Evolutionary conservation across 495 filamentous ascomycete species (phyloP).

Genomic region (Trichoderma gamsii): DNA sequence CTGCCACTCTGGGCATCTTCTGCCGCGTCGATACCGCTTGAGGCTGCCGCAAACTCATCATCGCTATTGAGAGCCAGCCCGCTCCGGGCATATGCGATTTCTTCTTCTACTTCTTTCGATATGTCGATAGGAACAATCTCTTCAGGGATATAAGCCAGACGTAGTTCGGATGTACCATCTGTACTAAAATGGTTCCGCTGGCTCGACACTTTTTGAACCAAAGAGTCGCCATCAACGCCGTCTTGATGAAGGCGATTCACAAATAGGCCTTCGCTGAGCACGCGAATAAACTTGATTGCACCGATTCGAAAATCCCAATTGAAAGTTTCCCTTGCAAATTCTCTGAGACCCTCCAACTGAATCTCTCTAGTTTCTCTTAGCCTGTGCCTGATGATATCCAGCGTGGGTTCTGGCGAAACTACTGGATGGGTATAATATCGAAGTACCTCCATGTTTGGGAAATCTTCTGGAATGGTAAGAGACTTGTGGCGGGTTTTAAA

Average conservation of each 20-base stretch:
- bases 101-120: conserved; percentile 57
- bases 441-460: conserved; percentile 72
- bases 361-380: conserved; percentile 60
- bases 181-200: conserved; percentile 63
- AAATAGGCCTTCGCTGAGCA: conserved; percentile 72
- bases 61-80: conserved; percentile 47
- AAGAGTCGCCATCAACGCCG: conserved; percentile 19
- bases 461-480: conserved; percentile 69
- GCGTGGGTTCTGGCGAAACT: conserved; percentile 57
- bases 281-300: conserved; percentile 76
- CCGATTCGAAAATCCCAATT: conserved; percentile 76
- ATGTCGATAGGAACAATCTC: conserved; percentile 75
- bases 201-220: conserved; percentile 59
- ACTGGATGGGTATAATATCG: conserved; percentile 81
- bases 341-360: conserved; percentile 60
- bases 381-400: conserved; percentile 50
- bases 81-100: conserved; percentile 40
- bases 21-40: conserved; percentile 28
- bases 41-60: conserved; percentile 46
- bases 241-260: conserved; percentile 53
- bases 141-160: conserved; percentile 68
- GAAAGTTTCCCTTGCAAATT: conserved; percentile 71
- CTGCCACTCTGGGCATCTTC: conserved; percentile 35
- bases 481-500: conserved; percentile 70
- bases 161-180: conserved; percentile 68